Percentiles rank a stretch among this genome's conserved stretches.
Conservation (phyloP, 768 basidiomycete species). For the Leucocoprinus sp. region DNA sequence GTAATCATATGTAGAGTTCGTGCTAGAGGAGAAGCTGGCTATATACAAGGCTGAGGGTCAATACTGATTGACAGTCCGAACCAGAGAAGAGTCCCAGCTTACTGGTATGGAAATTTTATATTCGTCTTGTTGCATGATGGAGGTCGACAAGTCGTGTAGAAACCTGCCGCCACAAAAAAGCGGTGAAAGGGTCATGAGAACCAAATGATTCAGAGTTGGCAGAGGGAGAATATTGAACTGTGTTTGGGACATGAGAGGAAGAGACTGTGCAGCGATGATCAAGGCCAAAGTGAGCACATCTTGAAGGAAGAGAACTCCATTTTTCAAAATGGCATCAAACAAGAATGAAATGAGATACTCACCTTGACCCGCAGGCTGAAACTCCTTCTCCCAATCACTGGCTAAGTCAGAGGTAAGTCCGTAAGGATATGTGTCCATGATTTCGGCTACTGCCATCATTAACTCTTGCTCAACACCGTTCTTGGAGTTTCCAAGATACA, state of each 20-base stretch:
- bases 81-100: conserved; percentile 4
- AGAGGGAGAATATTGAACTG: conserved; percentile 59
- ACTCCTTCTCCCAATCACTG: conserved; percentile 60
- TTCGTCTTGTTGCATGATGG: conserved; percentile 18
- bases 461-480: conserved; percentile 53
- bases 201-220: conserved; percentile 25
- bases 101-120: conserved; percentile 25
- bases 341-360: conserved; percentile 17
- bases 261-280: conserved; percentile 52
- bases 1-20: conserved; percentile 27
- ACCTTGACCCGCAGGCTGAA: conserved; percentile 43
- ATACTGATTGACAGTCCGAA: not conserved
- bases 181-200: conserved; percentile 41
- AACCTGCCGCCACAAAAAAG: conserved; percentile 52
- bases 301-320: conserved; percentile 12
- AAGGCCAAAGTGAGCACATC: conserved; percentile 43
- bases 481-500: conserved; percentile 21
- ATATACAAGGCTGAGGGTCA: not conserved
- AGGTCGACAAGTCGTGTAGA: conserved; percentile 32
- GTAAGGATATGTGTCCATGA: conserved; percentile 51
- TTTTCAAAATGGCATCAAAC: not conserved
- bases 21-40: conserved; percentile 27
- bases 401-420: conserved; percentile 18
- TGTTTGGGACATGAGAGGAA: conserved; percentile 43
- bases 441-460: conserved; percentile 64